Conservation (phyloP, 1,139 yeast genomes). For the Lodderomyces theae region DNA sequence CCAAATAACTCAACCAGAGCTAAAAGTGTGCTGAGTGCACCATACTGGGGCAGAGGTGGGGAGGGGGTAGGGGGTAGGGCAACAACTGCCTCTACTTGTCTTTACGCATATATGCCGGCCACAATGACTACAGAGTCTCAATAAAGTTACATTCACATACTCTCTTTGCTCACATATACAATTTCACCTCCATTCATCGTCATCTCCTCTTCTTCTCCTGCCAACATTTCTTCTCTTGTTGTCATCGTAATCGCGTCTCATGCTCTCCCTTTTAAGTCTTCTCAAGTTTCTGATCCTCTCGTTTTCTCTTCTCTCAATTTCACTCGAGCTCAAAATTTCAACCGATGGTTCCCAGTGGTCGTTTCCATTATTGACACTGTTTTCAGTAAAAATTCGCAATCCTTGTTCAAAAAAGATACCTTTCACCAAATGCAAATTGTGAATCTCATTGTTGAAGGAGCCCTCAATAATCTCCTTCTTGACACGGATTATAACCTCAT, state of each 20-base stretch:
- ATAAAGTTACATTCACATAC: not conserved
- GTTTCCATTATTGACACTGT: constrained; percentile 44
- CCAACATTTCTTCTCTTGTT: constrained; percentile 43
- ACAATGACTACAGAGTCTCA: too few relatives aligned
- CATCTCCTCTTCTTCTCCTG: constrained; percentile 55
- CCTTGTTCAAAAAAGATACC: constrained; percentile 47
- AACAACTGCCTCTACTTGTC: too few relatives aligned
- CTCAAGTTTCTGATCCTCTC: constrained; percentile 91
- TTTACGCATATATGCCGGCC: too few relatives aligned
- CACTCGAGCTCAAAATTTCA: constrained; percentile 85
- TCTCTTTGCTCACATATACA: too few relatives aligned
- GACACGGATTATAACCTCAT: constrained; percentile 72
- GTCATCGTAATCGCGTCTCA: constrained; percentile 53
- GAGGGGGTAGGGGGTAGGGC: too few relatives aligned
- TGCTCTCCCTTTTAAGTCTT: constrained; percentile 86
- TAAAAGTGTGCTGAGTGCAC: too few relatives aligned
- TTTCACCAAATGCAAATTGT: constrained; percentile 43
- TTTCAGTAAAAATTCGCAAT: constrained; percentile 44
- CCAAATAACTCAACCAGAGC: too few relatives aligned
- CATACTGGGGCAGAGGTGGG: too few relatives aligned
- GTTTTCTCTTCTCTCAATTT: constrained; percentile 90
- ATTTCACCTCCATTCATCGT: constrained; percentile 29
- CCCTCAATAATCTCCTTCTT: constrained; percentile 90
- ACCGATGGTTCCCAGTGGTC: constrained; percentile 89
- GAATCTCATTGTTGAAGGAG: constrained; percentile 46